These are phyloP conservation scores for Podosphaera xanthii DNA, from an alignment of 2,329 filamentous ascomycete genomes.

Conservation along the genomic window DNA sequence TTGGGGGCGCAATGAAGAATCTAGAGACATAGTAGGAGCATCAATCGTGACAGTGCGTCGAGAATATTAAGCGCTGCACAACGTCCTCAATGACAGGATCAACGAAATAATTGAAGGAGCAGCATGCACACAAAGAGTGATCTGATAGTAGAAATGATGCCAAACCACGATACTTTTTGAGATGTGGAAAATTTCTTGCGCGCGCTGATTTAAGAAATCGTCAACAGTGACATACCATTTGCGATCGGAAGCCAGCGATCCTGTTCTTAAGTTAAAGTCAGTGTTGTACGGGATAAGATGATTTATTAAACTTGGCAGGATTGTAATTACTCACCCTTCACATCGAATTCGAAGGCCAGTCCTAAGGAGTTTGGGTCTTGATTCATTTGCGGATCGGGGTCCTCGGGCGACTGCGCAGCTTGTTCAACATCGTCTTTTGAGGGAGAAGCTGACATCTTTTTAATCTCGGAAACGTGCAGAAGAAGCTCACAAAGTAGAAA, in stretches of 20 bases:
- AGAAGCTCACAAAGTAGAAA: neutral
- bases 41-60: slow-evolving; percentile 13
- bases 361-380: slow-evolving; percentile 57
- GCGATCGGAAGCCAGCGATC: slow-evolving; percentile 99
- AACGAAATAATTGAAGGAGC: slow-evolving; percentile 19
- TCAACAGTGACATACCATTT: slow-evolving; percentile 64
- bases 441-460: slow-evolving; percentile 93
- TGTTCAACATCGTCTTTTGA: slow-evolving; percentile 84
- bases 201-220: slow-evolving; percentile 26
- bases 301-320: slow-evolving; percentile 1
- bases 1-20: slow-evolving; percentile 27
- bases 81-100: slow-evolving; percentile 15
- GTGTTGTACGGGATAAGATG: slow-evolving; percentile 2
- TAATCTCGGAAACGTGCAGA: slow-evolving; percentile 2
- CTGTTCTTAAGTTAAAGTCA: slow-evolving; percentile 43
- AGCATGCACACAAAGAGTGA: slow-evolving; percentile 16
- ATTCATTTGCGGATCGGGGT: slow-evolving; percentile 81
- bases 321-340: slow-evolving; percentile 2
- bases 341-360: slow-evolving; percentile 73
- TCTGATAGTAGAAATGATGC: slow-evolving; percentile 21
- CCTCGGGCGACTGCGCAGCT: slow-evolving; percentile 77
- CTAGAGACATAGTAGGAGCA: slow-evolving; percentile 31
- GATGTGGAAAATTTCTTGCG: slow-evolving; percentile 15
- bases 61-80: slow-evolving; percentile 12
- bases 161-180: slow-evolving; percentile 18